These are phyloP conservation scores for Trifolium dubium DNA, from an alignment of 306 rosid species.

Conservation along the genomic window DNA sequence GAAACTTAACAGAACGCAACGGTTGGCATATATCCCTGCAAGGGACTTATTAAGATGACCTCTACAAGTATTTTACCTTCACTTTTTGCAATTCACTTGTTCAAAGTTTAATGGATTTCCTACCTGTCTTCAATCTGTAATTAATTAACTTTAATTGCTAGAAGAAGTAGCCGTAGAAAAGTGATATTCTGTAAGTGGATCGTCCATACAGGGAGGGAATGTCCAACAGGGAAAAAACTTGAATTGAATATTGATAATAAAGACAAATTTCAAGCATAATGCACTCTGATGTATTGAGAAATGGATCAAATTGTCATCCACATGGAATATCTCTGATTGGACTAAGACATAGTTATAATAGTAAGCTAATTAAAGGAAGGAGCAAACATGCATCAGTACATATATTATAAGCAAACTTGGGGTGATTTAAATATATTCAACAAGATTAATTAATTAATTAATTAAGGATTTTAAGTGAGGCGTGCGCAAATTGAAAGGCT, in stretches of 20 bases:
- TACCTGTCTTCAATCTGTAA: slow-evolving; percentile 18
- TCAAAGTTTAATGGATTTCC: slow-evolving; percentile 36
- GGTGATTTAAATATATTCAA: slow-evolving; percentile 6
- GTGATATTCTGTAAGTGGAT: slow-evolving; percentile 41
- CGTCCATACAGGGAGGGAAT: slow-evolving; percentile 33
- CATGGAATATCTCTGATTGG: slow-evolving; percentile 36
- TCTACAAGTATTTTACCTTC: background rate
- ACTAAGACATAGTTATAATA: slow-evolving; percentile 11
- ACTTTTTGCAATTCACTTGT: background rate
- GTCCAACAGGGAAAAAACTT: slow-evolving; percentile 6
- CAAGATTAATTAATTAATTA: background rate
- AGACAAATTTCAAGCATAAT: slow-evolving; percentile 36
- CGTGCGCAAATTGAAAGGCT: slow-evolving; percentile 26
- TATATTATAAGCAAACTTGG: slow-evolving; percentile 29
- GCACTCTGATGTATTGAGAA: slow-evolving; percentile 14
- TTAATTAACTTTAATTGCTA: slow-evolving; percentile 31
- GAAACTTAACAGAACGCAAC: too few species aligned
- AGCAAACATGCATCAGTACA: slow-evolving; percentile 21
- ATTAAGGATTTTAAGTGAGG: slow-evolving; percentile 6
- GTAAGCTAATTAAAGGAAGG: slow-evolving; percentile 31
- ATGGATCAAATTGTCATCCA: slow-evolving; percentile 36
- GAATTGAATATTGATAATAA: slow-evolving; percentile 22
- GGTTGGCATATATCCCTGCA: too few species aligned
- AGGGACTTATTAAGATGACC: background rate
- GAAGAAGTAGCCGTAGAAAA: slow-evolving; percentile 33